Conservation (phyloP, 495 filamentous ascomycete species). For the Beverwykella pulmonaria region DNA sequence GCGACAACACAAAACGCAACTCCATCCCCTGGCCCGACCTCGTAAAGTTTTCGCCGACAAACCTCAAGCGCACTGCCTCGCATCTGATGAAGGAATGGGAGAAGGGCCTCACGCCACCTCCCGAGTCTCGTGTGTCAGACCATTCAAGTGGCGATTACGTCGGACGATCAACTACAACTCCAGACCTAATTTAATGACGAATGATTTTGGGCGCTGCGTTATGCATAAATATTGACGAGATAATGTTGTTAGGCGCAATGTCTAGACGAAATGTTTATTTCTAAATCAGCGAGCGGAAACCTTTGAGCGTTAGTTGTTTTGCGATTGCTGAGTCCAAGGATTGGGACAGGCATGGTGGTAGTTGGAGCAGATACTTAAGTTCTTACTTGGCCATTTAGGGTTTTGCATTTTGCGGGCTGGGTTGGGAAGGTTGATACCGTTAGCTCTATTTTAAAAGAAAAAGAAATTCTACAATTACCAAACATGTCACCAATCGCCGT, state of each 20-base stretch:
- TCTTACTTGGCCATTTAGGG: constrained; percentile 1
- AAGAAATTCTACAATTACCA: neutral
- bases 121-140: constrained; percentile 20
- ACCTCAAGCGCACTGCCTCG: constrained; percentile 68
- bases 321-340: neutral
- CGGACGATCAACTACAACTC: constrained; percentile 28
- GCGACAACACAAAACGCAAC: constrained; percentile 51
- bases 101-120: constrained; percentile 47
- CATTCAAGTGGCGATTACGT: constrained; percentile 34
- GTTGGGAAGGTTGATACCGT: neutral
- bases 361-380: neutral
- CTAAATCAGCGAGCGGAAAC: neutral
- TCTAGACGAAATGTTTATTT: constrained; percentile 29
- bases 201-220: neutral
- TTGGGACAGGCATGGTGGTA: neutral
- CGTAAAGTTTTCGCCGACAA: constrained; percentile 65
- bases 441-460: neutral
- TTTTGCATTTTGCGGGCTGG: neutral
- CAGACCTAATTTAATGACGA: constrained; percentile 7
- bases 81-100: constrained; percentile 83
- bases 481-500: too few species aligned
- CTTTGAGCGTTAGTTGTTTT: neutral
- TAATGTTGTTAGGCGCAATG: constrained; percentile 15
- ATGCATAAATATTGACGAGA: constrained; percentile 12
- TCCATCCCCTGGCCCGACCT: constrained; percentile 71